phyloP scores from a whole-genome alignment of 345 rosid genomes.

The Acer campestre region DNA sequence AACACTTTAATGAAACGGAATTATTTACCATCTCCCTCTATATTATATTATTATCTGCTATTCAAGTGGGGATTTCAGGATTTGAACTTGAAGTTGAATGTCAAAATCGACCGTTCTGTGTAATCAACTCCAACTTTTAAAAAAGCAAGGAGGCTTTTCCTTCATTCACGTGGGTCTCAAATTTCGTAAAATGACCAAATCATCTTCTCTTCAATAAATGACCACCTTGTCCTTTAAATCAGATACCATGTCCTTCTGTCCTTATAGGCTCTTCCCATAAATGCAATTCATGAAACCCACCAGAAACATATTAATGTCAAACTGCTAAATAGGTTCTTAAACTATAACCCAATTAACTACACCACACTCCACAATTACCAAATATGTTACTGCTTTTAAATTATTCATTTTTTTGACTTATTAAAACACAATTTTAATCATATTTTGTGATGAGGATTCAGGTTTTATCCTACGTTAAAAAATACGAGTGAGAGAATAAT shows the following conservation, averaged over 20 bases:
- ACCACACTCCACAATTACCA: too few relatives aligned
- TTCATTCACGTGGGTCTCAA: constrained; percentile 22
- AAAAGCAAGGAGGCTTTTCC: constrained; percentile 35
- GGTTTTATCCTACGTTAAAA: too few relatives aligned
- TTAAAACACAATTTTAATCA: too few relatives aligned
- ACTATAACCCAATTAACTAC: too few relatives aligned
- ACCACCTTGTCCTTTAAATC: constrained; percentile 10
- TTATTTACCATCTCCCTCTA: background rate
- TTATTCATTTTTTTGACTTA: too few relatives aligned
- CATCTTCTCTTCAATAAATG: constrained; percentile 5
- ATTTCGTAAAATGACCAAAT: constrained; percentile 23
- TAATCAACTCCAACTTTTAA: constrained; percentile 26
- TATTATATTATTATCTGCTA: too few relatives aligned
- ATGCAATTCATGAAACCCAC: constrained; percentile 8
- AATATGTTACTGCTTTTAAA: too few relatives aligned
- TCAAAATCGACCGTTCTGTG: constrained; percentile 39
- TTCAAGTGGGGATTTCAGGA: background rate
- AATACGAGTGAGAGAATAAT: too few relatives aligned
- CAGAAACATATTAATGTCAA: background rate
- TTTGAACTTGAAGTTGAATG: background rate
- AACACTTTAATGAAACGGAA: background rate
- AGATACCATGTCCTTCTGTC: background rate
- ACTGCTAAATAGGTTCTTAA: background rate
- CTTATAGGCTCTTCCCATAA: background rate
- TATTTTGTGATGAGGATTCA: too few relatives aligned